Conservation (phyloP, 352 stramenopile species). For the Pythium phragmiticola region DNA sequence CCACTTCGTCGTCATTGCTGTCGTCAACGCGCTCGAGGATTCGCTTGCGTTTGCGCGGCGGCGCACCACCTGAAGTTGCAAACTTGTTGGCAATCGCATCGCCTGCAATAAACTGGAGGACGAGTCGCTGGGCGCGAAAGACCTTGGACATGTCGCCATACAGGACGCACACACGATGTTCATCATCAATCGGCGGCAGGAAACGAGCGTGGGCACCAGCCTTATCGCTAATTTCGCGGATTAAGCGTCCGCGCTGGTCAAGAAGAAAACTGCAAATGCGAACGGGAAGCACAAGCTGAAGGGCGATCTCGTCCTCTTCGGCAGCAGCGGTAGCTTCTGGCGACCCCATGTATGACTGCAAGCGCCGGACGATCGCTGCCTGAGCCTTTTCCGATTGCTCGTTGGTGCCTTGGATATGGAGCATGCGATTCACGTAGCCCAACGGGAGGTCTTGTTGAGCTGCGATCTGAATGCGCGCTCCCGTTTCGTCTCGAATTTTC, state of each 20-base stretch:
- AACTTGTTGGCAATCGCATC: constrained; percentile 52
- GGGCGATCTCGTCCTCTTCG: constrained; percentile 45
- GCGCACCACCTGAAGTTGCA: constrained; percentile 13
- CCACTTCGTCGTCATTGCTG: not conserved
- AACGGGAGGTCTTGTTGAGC: constrained; percentile 49
- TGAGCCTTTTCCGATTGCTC: constrained; percentile 46
- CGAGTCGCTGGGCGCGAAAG: constrained; percentile 49
- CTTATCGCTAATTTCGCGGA: constrained; percentile 56
- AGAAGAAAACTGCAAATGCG: constrained; percentile 51
- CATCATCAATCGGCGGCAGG: constrained; percentile 35
- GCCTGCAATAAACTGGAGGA: constrained; percentile 60
- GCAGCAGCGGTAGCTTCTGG: not conserved
- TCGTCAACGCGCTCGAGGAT: not conserved
- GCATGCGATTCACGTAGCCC: constrained; percentile 56
- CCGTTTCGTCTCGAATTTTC: constrained; percentile 46
- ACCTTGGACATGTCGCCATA: constrained; percentile 49
- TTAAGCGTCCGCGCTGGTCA: constrained; percentile 42
- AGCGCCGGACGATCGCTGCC: constrained; percentile 36
- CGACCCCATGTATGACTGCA: constrained; percentile 28
- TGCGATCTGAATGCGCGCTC: constrained; percentile 58
- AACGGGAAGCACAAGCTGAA: constrained; percentile 50
- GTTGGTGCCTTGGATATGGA: constrained; percentile 60
- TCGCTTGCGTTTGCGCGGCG: constrained; percentile 38
- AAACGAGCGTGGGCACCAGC: constrained; percentile 52
- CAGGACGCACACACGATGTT: constrained; percentile 52